Evolutionary conservation across 441 rosid genomes (phyloP), one percentile per base, ranked within the genome.

Genomic region (Adansonia rubrostipa): DNA sequence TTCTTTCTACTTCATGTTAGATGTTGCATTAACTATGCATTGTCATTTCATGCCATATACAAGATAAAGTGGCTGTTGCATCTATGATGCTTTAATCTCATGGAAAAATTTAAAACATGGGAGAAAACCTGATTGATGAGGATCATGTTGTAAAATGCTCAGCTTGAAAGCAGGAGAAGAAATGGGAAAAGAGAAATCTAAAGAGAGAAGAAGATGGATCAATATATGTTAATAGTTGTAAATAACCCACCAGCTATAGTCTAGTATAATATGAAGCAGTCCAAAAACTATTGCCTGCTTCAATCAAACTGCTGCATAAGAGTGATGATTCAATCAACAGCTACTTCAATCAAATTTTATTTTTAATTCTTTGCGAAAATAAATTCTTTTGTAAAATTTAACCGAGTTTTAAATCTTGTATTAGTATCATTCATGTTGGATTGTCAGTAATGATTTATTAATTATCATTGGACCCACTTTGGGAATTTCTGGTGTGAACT

Each of bases 101-200:
- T 47, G 17, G 17, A 6, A 68, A 50, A 70, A 1, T 53, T 15
- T 28, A 28, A 71, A 71, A 28, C 62, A 51, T 53, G 62, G 44
- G 22, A 44, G 73, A 45, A 45, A 45, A 36, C 44, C 19, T 74
- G 57, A 60, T 74, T 74, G 56, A 15, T 74, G 77, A 22, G 68
- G 77, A 24, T 24, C 48, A 4, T 74, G 69, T 40, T 24, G 9
- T 62, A 74, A 74, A 47, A 62, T 60, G 20, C 9, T n/a, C 62
- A 71, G 45, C 58, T 63, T 74, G 68, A 45, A 60, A 60, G 24
- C 74, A 50, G 17, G 62, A 71, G 36, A 48, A 70, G 20, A 22
- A 42, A 47, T 36, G 57, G 57, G 42, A 14, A 19, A 44, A 11
- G 44, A 50, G 60, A 40, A 36, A 64, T 60, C 42, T 20, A 5